phyloP scores from a whole-genome alignment of 768 basidiomycete genomes.

The Podaxis sp. region DNA sequence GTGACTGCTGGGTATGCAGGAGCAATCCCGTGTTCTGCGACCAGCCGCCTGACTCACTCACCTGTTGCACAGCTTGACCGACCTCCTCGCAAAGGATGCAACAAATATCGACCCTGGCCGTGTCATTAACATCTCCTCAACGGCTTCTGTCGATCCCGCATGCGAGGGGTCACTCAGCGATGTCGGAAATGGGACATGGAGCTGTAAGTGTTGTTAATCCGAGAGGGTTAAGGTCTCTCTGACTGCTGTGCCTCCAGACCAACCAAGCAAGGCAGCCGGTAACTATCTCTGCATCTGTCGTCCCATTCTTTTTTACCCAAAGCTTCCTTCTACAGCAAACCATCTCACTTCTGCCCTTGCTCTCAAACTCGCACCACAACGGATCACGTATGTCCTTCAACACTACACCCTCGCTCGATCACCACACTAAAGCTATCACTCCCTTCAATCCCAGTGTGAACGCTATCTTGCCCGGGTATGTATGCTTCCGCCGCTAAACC shows the following conservation, averaged over 20 bases:
- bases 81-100: constrained; percentile 62
- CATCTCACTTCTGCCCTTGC: constrained; percentile 75
- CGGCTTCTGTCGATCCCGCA: constrained; percentile 48
- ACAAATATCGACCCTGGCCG: constrained; percentile 62
- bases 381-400: constrained; percentile 55
- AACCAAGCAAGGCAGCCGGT: constrained; percentile 82
- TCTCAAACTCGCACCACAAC: constrained; percentile 50
- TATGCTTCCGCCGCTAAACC: neutral
- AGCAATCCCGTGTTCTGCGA: neutral
- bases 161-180: constrained; percentile 48
- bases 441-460: constrained; percentile 55
- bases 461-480: constrained; percentile 76
- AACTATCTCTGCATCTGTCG: neutral
- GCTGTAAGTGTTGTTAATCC: constrained; percentile 49
- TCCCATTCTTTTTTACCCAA: neutral
- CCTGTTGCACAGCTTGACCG: constrained; percentile 37
- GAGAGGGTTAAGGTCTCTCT: neutral
- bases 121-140: constrained; percentile 82
- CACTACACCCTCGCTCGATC: neutral
- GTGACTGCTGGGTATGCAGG: constrained; percentile 47
- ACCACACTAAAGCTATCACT: neutral
- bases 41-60: neutral
- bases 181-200: constrained; percentile 66
- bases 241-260: constrained; percentile 40
- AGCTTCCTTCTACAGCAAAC: constrained; percentile 43